Percentiles rank a stretch among this genome's conserved stretches.
Evolutionary conservation across 495 filamentous ascomycete genomes (phyloP).

Genomic region (Lophiotrema nucula): DNA sequence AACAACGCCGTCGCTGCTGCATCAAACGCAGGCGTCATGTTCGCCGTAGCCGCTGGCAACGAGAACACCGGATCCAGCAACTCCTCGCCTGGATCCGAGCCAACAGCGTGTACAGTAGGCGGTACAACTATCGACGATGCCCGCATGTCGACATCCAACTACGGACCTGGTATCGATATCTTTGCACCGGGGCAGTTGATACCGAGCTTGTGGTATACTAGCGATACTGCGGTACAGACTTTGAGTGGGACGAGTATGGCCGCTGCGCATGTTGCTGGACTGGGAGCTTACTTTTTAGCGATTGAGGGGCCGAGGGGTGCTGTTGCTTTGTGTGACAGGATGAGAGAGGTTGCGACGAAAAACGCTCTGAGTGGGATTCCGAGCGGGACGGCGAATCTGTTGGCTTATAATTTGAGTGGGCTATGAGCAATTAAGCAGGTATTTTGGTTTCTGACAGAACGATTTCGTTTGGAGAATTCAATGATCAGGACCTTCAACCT

Average conservation of each 20-base stretch:
- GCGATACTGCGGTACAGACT: conserved; percentile 35
- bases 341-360: conserved; percentile 17
- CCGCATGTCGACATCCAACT: conserved; percentile 40
- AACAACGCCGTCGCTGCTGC: conserved; percentile 11
- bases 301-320: conserved; percentile 14
- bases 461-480: too few species aligned
- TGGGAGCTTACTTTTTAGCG: conserved; percentile 38
- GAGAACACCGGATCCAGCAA: conserved; percentile 5
- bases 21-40: conserved; percentile 18
- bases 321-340: conserved; percentile 8
- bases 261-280: conserved; percentile 59
- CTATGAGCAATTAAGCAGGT: too few species aligned
- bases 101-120: conserved; percentile 40
- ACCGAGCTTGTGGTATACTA: conserved; percentile 1
- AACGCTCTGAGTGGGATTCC: conserved; percentile 19
- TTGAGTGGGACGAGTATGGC: conserved; percentile 63
- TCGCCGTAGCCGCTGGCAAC: conserved; percentile 24
- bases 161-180: conserved; percentile 25
- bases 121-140: conserved; percentile 37
- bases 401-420: conserved; percentile 24
- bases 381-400: conserved; percentile 13
- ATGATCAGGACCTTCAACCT: too few species aligned
- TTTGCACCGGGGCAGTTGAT: conserved; percentile 12
- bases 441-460: too few species aligned
- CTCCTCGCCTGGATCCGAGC: conserved; percentile 22